Percentiles rank a stretch among this genome's conserved stretches.
Evolutionary conservation across 2,329 filamentous ascomycete genomes (phyloP).

Genomic region (Paradendryphiella salina): DNA sequence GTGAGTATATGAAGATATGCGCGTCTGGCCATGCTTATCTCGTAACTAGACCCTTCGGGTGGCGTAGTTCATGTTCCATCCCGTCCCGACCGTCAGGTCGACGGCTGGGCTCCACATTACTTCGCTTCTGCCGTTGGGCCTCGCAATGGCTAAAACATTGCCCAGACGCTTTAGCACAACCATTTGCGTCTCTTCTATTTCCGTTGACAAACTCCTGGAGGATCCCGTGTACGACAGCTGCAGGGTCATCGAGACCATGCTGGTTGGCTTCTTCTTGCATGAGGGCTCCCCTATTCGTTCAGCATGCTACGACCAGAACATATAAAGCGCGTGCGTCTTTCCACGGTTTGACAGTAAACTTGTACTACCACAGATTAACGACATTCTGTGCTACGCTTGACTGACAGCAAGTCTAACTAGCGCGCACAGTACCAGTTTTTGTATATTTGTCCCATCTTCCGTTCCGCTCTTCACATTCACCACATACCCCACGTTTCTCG

Average conservation of each 20-base stretch:
- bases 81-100: background rate
- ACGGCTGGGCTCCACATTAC: constrained; percentile 2
- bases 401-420: background rate
- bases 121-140: background rate
- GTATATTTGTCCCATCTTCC: background rate
- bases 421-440: background rate
- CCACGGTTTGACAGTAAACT: background rate
- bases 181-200: background rate
- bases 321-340: constrained; percentile 12
- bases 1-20: constrained; percentile 2
- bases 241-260: constrained; percentile 12
- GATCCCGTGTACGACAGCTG: constrained; percentile 7
- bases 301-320: constrained; percentile 3
- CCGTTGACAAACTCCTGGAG: constrained; percentile 6
- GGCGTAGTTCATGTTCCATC: background rate
- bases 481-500: background rate
- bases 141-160: background rate
- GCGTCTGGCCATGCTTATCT: constrained; percentile 12
- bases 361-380: background rate
- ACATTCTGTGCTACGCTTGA: background rate
- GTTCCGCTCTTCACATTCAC: background rate
- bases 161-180: constrained; percentile 3
- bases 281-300: background rate
- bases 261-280: constrained; percentile 3
- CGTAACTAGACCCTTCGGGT: constrained; percentile 3